A percentile compares a stretch with the other conserved stretches of the same genome.
phyloP scores from a whole-genome alignment of 257 asterid species.

The Jacaranda mimosifolia region DNA sequence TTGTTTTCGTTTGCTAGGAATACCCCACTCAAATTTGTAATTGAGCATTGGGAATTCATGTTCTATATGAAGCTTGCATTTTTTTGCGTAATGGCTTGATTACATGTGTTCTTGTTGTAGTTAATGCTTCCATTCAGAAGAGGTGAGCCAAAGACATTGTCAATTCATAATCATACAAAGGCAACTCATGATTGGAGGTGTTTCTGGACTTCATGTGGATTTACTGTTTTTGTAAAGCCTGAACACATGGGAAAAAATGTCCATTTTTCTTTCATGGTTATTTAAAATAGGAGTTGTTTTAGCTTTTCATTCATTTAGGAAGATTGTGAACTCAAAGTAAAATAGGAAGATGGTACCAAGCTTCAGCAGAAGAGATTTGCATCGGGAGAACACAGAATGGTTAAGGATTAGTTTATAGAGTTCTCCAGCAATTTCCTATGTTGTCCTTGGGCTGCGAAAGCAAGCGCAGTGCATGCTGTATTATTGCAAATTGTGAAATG shows the following conservation, averaged over 20 bases:
- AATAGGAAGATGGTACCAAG: conserved; percentile 14
- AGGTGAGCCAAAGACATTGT: conserved; percentile 37
- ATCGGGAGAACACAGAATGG: conserved; percentile 10
- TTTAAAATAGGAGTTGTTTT: conserved; percentile 35
- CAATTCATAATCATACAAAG: conserved; percentile 35
- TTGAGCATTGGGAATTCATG: not conserved
- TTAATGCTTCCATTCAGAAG: conserved; percentile 31
- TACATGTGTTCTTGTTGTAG: conserved; percentile 32
- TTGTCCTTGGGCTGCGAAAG: conserved; percentile 16
- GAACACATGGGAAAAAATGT: conserved; percentile 43
- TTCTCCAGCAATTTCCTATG: conserved; percentile 17
- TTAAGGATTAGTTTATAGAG: not conserved
- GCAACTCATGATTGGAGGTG: conserved; percentile 37
- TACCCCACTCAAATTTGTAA: not conserved
- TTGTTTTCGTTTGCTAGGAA: not conserved
- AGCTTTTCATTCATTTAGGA: conserved; percentile 43
- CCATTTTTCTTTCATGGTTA: conserved; percentile 7
- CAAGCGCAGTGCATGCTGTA: conserved; percentile 32
- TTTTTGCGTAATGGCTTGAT: not conserved
- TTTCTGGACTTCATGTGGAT: conserved; percentile 38
- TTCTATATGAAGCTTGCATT: not conserved
- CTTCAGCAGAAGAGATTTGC: conserved; percentile 16
- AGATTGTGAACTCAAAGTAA: conserved; percentile 37
- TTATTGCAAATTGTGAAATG: conserved; percentile 33
- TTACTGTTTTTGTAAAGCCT: conserved; percentile 49